These are phyloP conservation scores for Aspergillus incahuasiensis DNA, from an alignment of 495 filamentous ascomycete species.

Conservation along the genomic window DNA sequence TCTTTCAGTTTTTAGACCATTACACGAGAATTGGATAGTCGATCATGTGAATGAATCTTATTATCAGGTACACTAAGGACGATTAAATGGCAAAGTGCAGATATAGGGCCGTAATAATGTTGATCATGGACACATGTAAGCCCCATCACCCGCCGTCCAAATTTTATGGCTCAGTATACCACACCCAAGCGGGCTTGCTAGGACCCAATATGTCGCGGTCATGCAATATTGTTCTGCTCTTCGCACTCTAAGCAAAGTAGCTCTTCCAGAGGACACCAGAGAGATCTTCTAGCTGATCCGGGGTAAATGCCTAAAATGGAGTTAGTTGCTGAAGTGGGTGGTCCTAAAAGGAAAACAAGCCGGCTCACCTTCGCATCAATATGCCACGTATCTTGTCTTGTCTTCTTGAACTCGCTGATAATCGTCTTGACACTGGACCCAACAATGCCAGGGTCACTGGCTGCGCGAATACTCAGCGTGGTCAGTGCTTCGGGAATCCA, in stretches of 20 bases:
- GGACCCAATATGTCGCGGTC: neutral
- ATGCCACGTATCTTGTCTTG: slow-evolving; percentile 97
- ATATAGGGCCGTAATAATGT: neutral
- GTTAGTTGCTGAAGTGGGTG: slow-evolving; percentile 21
- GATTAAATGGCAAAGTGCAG: neutral
- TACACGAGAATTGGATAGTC: neutral
- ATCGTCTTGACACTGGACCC: slow-evolving; percentile 97
- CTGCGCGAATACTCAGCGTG: slow-evolving; percentile 75
- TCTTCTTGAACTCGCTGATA: slow-evolving; percentile 98
- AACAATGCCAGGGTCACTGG: slow-evolving; percentile 85
- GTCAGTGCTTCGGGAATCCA: slow-evolving; percentile 96
- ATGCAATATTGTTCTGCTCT: neutral
- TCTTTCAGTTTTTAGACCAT: neutral
- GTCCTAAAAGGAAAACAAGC: neutral
- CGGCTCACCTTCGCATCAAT: slow-evolving; percentile 85
- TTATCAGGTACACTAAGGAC: neutral
- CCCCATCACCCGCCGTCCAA: neutral
- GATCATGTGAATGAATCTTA: neutral
- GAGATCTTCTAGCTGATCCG: slow-evolving; percentile 89
- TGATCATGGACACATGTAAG: neutral
- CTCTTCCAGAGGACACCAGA: slow-evolving; percentile 99
- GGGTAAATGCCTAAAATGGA: slow-evolving; percentile 69
- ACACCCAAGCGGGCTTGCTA: neutral
- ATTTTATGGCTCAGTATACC: neutral
- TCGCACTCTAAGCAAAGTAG: slow-evolving; percentile 74